Base-by-base conservation (phyloP, 768 basidiomycete genomes). In the Lanmaoa rubissima region DNA sequence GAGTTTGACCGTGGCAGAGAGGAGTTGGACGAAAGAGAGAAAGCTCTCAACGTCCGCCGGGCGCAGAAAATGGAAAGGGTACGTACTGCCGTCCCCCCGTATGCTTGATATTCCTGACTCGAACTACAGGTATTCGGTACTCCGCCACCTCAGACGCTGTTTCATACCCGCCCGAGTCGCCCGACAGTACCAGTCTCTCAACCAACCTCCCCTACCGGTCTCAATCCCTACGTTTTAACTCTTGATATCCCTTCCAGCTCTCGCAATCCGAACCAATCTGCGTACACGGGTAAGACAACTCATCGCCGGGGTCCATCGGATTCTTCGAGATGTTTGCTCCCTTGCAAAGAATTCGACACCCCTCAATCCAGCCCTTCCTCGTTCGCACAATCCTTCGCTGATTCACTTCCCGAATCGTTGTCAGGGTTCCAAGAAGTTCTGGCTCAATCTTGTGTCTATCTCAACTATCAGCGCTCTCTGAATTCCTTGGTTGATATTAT, bases 11-110 rank as follows among this genome's bases (percentile, higher is more conserved):
- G 87, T 34, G 69, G 85, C 42, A 88, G 82, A 70, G 87, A 84
- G 67, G 86, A 89, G 56, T 77, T 93, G 47, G 79, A 84, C 63
- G 83, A 83, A 31, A 78, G 74, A 60, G 90, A 92, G 68, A 91
- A 90, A 74, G 86, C 87, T 14, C 81, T 87, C 65, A 89, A 88
- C 64, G 90, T 94, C 45, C 79, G 85, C 48, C 75, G 92, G 49
- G 90, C 90, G 39, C 79, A 86, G 66, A 94, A 93, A 73, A 92
- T 94, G 90, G 90, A 92, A 73, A 87, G 88, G 83, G 91, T 88
- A 53, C 32, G 78, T 34, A 40, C 11, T 17, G 21, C 46, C 3
- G 6, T 44, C 31, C 40, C 36, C 1, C 36, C 13, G 28, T 26
- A 26, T 10, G 5, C 50, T 31, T 21, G 31, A 45, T 31, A 34